A percentile compares a stretch with the other conserved stretches of the same genome.
Evolutionary conservation across 1,284 basidiomycete species (phyloP).

Genomic region (Cryptococcus maquisensis): DNA sequence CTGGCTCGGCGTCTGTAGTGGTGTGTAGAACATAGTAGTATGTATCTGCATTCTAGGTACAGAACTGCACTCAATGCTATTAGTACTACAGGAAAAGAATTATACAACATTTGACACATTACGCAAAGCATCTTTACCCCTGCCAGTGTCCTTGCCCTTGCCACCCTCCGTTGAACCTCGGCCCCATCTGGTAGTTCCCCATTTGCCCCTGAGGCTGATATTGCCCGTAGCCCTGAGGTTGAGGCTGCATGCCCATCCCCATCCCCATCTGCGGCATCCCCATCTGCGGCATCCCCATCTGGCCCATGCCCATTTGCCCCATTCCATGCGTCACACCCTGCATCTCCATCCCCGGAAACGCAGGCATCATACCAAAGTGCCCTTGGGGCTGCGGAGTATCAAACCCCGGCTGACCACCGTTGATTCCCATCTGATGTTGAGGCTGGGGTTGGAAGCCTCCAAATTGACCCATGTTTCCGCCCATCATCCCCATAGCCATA

Average conservation of each 20-base stretch:
- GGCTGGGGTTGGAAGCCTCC: not conserved
- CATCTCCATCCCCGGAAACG: not conserved
- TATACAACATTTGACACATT: not conserved
- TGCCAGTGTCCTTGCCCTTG: slow-evolving; percentile 9
- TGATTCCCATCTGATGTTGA: slow-evolving; percentile 2
- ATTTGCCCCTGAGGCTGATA: slow-evolving; percentile 1
- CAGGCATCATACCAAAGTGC: not conserved
- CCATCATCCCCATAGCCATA: slow-evolving; percentile 20
- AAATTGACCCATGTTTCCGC: not conserved
- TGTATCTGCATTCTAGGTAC: not conserved
- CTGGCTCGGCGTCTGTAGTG: too few relatives aligned
- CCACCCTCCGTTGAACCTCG: slow-evolving; percentile 1
- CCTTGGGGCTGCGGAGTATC: not conserved
- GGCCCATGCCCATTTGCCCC: slow-evolving; percentile 2
- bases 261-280: slow-evolving; percentile 3
- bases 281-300: not conserved
- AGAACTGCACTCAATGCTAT: not conserved
- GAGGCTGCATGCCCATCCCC: not conserved
- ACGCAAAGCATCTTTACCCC: not conserved
- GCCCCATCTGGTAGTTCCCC: slow-evolving; percentile 1
- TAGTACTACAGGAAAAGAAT: not conserved
- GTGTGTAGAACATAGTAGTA: too few relatives aligned
- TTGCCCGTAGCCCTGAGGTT: slow-evolving; percentile 1
- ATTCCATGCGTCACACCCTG: not conserved
- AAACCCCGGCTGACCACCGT: slow-evolving; percentile 1